A percentile compares a stretch with the other conserved stretches of the same genome.
Evolutionary conservation across 192 early-diverging fungal species (phyloP).

Genomic region (Coemansia javaensis): DNA sequence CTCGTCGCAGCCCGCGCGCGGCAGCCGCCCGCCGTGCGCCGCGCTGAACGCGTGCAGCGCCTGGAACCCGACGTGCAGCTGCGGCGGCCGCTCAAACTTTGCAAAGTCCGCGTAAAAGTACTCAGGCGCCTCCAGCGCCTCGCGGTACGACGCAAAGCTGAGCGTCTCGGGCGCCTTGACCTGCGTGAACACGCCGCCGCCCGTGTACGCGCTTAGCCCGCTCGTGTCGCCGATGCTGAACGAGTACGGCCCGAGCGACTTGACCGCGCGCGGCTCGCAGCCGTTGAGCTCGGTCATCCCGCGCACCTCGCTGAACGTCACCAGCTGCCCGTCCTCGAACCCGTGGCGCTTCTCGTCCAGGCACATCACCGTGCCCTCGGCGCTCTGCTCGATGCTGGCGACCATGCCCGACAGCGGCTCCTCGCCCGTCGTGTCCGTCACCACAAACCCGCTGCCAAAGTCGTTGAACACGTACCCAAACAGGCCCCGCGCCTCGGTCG

Average conservation of each 20-base stretch:
- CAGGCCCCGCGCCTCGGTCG: conserved; percentile 82
- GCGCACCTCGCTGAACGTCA: conserved; percentile 88
- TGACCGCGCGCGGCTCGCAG: conserved; percentile 72
- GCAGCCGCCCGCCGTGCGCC: conserved; percentile 63
- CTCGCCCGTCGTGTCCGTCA: conserved; percentile 88
- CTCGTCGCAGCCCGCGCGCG: conserved; percentile 77
- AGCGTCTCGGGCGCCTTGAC: conserved; percentile 88
- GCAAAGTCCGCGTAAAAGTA: conserved; percentile 89
- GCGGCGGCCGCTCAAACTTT: conserved; percentile 95
- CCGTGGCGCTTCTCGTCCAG: conserved; percentile 96
- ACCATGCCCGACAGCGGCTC: conserved; percentile 90
- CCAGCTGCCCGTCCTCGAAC: conserved; percentile 94
- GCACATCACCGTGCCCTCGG: conserved; percentile 87
- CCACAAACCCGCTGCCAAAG: conserved; percentile 85
- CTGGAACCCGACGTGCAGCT: conserved; percentile 91
- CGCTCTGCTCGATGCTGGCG: conserved; percentile 68
- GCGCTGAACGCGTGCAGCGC: conserved; percentile 77
- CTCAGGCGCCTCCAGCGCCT: conserved; percentile 76
- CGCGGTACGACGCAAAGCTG: conserved; percentile 71
- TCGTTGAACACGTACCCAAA: conserved; percentile 94
- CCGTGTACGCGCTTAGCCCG: conserved; percentile 64
- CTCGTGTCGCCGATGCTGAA: conserved; percentile 94
- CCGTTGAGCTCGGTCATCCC: conserved; percentile 91
- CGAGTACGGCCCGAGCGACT: conserved; percentile 89
- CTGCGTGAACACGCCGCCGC: conserved; percentile 92